Base-by-base conservation (phyloP, 1,139 yeast genomes). In the Lodderomyces orthopsilosis region DNA sequence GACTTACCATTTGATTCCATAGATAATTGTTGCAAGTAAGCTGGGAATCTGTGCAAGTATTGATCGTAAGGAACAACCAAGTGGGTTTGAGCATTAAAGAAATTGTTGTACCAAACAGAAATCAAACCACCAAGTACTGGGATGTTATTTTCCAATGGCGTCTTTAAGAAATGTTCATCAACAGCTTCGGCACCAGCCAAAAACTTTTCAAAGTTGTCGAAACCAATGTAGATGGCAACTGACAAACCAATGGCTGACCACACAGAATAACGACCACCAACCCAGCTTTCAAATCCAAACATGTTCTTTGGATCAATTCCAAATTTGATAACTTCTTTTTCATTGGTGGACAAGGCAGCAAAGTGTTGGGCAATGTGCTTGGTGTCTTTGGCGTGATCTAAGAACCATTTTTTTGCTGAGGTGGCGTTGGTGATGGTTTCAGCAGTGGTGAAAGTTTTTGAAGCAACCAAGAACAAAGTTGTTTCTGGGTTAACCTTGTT, bases 1-100 rank as follows among this genome's bases (percentile, higher is more conserved):
- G 95, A 84, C 75, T 93, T 93, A 75, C 98, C 98, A 74, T 93
- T 93, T 49, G 98, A 90, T 75, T 93, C 98, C 98, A 93, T 93
- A 33, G 96, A 88, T 66, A 93, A 81, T 75, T 93, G 98, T 77
- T 93, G 98, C 70, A 93, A 79, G 74, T 93, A 93, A 47, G 98
- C 98, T 52, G 98, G 97, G 91, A 93, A 93, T 68, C 98, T 81
- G 81, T 91, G 96, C 70, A 93, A 77, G 77, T 93, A 93, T 76
- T 93, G 98, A 71, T 93, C 98, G 63, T 90, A 93, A 54, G 98
- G 98, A 49, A 96, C 96, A 54, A 93, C 96, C 69, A 93, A 77
- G 68, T 93, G 98, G 53, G 98, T 93, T 77, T 93, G 97, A 46
- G 98, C 96, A 54, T 94, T 95, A 63, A 79, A 87, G 80, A 93